Percentiles rank a stretch among this genome's conserved stretches.
These are phyloP conservation scores for Xylariaceae sp. DNA, from an alignment of 2,329 filamentous ascomycete genomes.

Conservation along the genomic window DNA sequence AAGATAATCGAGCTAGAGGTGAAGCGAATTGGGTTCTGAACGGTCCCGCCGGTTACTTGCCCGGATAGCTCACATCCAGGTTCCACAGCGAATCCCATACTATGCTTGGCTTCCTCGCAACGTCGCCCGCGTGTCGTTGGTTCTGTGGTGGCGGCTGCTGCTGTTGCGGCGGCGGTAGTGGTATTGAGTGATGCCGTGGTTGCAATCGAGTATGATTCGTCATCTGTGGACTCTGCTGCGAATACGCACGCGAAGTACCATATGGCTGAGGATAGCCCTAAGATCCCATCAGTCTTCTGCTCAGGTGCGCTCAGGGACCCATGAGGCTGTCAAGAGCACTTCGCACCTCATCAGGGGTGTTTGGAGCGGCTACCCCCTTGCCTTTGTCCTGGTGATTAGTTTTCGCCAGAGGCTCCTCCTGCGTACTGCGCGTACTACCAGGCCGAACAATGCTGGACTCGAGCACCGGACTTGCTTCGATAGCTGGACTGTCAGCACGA, in stretches of 20 bases:
- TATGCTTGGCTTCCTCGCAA: constrained; percentile 41
- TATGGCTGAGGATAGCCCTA: constrained; percentile 24
- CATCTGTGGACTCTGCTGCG: constrained; percentile 22
- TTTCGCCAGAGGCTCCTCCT: constrained; percentile 26
- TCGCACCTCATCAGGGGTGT: constrained; percentile 46
- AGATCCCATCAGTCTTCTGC: constrained; percentile 29
- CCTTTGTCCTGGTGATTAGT: constrained; percentile 18
- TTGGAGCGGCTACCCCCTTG: constrained; percentile 17
- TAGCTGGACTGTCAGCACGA: constrained; percentile 35
- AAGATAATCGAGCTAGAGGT: background rate
- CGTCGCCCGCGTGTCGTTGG: constrained; percentile 39
- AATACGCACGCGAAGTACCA: constrained; percentile 17
- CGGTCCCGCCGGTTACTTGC: constrained; percentile 35
- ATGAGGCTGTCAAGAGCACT: constrained; percentile 45
- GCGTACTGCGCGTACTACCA: constrained; percentile 19
- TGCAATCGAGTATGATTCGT: constrained; percentile 22
- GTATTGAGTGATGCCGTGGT: constrained; percentile 11
- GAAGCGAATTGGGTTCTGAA: background rate
- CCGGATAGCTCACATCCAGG: constrained; percentile 49
- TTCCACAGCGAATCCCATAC: constrained; percentile 61
- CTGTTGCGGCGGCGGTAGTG: constrained; percentile 8
- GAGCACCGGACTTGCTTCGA: constrained; percentile 33
- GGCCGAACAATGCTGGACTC: constrained; percentile 23
- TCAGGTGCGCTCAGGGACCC: constrained; percentile 37
- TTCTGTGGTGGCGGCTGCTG: constrained; percentile 28